These are phyloP conservation scores for Populus euphratica DNA, from an alignment of 345 rosid genomes.

Conservation along the genomic window DNA sequence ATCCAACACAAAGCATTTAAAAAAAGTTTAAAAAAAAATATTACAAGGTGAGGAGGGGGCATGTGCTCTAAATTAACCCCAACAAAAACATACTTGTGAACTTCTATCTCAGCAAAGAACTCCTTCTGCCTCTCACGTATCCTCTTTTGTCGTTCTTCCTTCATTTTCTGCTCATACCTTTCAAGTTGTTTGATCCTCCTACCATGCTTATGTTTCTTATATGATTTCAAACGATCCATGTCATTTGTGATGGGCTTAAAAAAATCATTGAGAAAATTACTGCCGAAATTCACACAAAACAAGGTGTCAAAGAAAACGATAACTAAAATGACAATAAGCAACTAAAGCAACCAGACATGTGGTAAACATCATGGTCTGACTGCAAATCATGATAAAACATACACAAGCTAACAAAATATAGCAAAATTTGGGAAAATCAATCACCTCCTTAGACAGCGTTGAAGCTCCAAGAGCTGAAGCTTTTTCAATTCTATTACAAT, in stretches of 20 bases:
- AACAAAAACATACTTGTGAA: slow-evolving; percentile 59
- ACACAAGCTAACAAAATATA: not conserved
- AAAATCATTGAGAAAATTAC: slow-evolving; percentile 72
- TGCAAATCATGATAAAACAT: not conserved
- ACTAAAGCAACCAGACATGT: not conserved
- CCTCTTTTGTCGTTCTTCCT: slow-evolving; percentile 92
- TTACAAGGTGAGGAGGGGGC: not conserved
- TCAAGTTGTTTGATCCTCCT: slow-evolving; percentile 86
- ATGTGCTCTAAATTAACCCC: not conserved
- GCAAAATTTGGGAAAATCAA: slow-evolving; percentile 6
- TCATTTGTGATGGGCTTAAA: slow-evolving; percentile 72
- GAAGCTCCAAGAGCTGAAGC: slow-evolving; percentile 74
- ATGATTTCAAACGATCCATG: slow-evolving; percentile 66
- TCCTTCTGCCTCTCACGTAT: slow-evolving; percentile 95
- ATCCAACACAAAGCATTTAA: not conserved
- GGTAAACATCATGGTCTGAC: not conserved
- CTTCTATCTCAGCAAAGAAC: slow-evolving; percentile 86
- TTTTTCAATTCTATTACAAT: slow-evolving; percentile 89
- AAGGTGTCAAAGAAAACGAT: slow-evolving; percentile 10
- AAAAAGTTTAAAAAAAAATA: not conserved
- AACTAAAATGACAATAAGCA: not conserved
- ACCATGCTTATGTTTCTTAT: slow-evolving; percentile 84
- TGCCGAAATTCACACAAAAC: slow-evolving; percentile 32
- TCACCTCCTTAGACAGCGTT: slow-evolving; percentile 77
- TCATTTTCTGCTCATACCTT: slow-evolving; percentile 79